Evolutionary conservation across 1,284 basidiomycete genomes (phyloP).

Genomic region (Ustilago loliicola): DNA sequence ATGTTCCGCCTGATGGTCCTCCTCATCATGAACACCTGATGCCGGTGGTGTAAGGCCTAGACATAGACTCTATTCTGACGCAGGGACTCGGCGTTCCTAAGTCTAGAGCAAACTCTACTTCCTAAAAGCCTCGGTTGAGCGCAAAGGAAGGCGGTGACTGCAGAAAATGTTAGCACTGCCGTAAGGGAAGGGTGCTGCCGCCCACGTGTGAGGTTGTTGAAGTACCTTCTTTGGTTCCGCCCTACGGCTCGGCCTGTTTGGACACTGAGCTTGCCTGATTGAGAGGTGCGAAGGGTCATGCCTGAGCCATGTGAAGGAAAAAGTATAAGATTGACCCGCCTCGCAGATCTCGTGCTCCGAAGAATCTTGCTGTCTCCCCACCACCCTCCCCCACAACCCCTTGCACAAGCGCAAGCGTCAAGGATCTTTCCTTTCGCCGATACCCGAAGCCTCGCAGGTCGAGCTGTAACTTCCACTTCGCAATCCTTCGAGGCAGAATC

Average conservation of each 20-base stretch:
- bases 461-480: slow-evolving; percentile 1
- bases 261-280: neutral
- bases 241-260: neutral
- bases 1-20: slow-evolving; percentile 16
- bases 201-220: slow-evolving; percentile 27
- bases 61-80: neutral
- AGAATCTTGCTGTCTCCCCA: neutral
- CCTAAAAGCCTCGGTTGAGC: neutral
- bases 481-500: slow-evolving; percentile 1
- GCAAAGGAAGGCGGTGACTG: neutral
- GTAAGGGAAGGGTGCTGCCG: slow-evolving; percentile 1
- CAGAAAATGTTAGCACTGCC: neutral
- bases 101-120: neutral
- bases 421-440: too few species aligned
- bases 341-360: neutral
- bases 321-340: slow-evolving; percentile 4
- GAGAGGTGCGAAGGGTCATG: neutral
- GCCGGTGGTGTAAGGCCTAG: slow-evolving; percentile 4
- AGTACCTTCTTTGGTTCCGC: slow-evolving; percentile 18
- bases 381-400: neutral
- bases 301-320: slow-evolving; percentile 2
- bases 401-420: neutral
- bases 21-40: neutral
- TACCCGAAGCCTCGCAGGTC: slow-evolving; percentile 22
- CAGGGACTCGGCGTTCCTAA: neutral